Conservation (phyloP, 2,329 filamentous ascomycete genomes). For the Trichoderma sp. region DNA sequence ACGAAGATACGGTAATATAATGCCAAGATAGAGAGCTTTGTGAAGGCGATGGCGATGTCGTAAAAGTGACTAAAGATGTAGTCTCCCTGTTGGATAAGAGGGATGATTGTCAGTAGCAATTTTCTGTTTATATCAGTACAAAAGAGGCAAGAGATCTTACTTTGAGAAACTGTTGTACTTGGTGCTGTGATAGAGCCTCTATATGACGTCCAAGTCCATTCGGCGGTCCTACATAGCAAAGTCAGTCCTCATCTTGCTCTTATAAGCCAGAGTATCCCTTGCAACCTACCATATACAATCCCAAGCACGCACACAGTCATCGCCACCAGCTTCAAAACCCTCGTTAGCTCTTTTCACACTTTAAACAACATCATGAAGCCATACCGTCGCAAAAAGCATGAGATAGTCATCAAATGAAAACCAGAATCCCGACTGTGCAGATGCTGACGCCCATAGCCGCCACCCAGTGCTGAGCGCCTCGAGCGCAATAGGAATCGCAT, state of each 20-base stretch:
- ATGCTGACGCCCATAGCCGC: conserved; percentile 13
- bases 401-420: conserved; percentile 23
- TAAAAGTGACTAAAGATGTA: conserved; percentile 26
- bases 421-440: background rate
- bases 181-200: background rate
- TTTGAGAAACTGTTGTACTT: conserved; percentile 14
- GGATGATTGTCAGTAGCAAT: background rate
- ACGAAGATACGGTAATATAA: conserved; percentile 24
- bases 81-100: conserved; percentile 5
- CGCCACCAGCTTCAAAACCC: background rate
- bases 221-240: conserved; percentile 4
- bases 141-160: background rate
- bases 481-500: conserved; percentile 22
- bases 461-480: conserved; percentile 20
- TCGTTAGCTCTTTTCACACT: background rate
- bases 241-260: background rate
- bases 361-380: background rate
- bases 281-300: conserved; percentile 10
- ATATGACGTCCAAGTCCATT: conserved; percentile 23
- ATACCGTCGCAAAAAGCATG: conserved; percentile 24
- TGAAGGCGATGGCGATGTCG: conserved; percentile 22
- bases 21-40: conserved; percentile 24
- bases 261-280: background rate
- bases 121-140: background rate
- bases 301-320: conserved; percentile 14